These are phyloP conservation scores for Zangia roseola DNA, from an alignment of 768 basidiomycete species.

Conservation along the genomic window DNA sequence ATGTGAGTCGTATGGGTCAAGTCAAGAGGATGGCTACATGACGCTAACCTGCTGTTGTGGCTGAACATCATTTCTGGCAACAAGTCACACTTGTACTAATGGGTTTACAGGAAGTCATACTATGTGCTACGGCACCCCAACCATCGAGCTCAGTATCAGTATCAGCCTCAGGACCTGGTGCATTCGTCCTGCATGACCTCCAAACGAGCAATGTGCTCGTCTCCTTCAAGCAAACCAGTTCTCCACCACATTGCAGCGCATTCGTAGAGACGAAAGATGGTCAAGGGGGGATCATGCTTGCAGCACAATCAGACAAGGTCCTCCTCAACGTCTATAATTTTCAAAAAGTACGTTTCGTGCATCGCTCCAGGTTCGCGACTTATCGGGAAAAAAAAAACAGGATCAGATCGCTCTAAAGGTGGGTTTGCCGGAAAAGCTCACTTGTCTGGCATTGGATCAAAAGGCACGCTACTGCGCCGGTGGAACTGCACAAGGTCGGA, in stretches of 20 bases:
- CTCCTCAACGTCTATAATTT: constrained; percentile 89
- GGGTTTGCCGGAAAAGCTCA: constrained; percentile 86
- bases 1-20: background rate
- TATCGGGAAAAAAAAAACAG: constrained; percentile 46
- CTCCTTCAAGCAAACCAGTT: constrained; percentile 86
- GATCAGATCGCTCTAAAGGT: constrained; percentile 88
- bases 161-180: constrained; percentile 50
- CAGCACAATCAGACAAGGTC: constrained; percentile 85
- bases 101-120: constrained; percentile 66
- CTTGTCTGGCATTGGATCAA: constrained; percentile 73
- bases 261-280: constrained; percentile 65
- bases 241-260: constrained; percentile 63
- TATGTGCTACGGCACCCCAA: constrained; percentile 58
- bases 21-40: background rate
- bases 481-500: constrained; percentile 83
- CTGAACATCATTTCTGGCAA: constrained; percentile 13
- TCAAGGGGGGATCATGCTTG: constrained; percentile 80
- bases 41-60: constrained; percentile 12
- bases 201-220: constrained; percentile 71
- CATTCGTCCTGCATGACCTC: constrained; percentile 78
- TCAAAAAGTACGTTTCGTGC: constrained; percentile 67
- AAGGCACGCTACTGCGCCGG: constrained; percentile 80
- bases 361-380: background rate
- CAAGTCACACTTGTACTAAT: constrained; percentile 31
- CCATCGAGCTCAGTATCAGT: constrained; percentile 37